Conservation (phyloP, 306 rosid genomes). For the Quercus bicolor region DNA sequence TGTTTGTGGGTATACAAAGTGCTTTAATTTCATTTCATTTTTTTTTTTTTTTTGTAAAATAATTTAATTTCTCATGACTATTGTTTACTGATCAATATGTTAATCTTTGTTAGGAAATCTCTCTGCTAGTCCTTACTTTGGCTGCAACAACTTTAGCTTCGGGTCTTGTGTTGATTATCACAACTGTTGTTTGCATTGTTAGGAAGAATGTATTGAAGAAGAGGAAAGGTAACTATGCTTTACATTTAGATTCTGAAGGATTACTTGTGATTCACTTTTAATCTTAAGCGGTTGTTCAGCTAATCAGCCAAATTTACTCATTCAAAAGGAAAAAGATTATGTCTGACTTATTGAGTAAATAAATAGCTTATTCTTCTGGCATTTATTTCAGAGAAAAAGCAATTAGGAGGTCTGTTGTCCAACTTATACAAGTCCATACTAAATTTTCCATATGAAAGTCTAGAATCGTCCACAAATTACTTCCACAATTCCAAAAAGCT, state of each 20-base stretch:
- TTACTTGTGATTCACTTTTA: too few relatives aligned
- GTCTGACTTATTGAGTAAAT: slow-evolving; percentile 1
- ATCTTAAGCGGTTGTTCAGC: too few relatives aligned
- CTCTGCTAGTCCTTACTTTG: slow-evolving; percentile 27
- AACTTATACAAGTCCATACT: slow-evolving; percentile 51
- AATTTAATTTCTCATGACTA: too few relatives aligned
- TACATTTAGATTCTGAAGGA: neutral
- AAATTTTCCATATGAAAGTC: slow-evolving; percentile 55
- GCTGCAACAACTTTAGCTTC: slow-evolving; percentile 35
- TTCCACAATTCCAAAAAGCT: slow-evolving; percentile 53
- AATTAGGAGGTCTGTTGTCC: slow-evolving; percentile 46
- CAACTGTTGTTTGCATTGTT: slow-evolving; percentile 35
- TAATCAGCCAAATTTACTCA: too few relatives aligned
- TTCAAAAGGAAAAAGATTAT: neutral
- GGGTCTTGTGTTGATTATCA: slow-evolving; percentile 41
- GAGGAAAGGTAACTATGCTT: slow-evolving; percentile 45
- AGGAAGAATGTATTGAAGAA: slow-evolving; percentile 41
- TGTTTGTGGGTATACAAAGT: too few relatives aligned
- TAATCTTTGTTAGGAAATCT: slow-evolving; percentile 32
- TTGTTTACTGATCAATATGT: neutral
- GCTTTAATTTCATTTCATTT: too few relatives aligned
- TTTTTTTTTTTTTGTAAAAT: too few relatives aligned
- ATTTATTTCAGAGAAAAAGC: slow-evolving; percentile 47
- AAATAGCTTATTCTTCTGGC: neutral
- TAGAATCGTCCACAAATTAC: slow-evolving; percentile 66